Evolutionary conservation across 225 moss, liverwort and hornwort genomes (phyloP).

Genomic region (Takakia lepidozioides): DNA sequence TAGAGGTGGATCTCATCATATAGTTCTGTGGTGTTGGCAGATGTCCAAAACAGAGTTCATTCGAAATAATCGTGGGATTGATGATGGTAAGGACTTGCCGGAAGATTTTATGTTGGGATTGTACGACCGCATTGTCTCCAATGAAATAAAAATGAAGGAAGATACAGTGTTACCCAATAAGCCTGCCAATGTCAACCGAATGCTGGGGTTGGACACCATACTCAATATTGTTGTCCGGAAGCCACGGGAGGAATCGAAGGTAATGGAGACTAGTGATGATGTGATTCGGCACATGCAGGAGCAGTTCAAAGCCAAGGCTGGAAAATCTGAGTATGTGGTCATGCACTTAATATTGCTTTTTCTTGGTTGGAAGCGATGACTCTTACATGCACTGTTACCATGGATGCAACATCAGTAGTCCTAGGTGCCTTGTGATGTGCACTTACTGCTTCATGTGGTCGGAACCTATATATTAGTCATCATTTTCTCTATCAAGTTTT

Average conservation of each 20-base stretch:
- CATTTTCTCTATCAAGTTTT: no score
- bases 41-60: slow-evolving; percentile 99
- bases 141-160: slow-evolving; percentile 99
- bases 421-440: no score
- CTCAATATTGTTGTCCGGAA: slow-evolving; percentile 94
- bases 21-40: slow-evolving; percentile 24
- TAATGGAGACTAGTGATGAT: slow-evolving; percentile 99
- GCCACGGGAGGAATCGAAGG: slow-evolving; percentile 82
- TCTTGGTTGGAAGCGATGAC: no score
- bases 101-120: slow-evolving; percentile 91
- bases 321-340: slow-evolving; percentile 89
- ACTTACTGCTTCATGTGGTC: no score
- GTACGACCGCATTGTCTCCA: slow-evolving; percentile 89
- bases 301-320: slow-evolving; percentile 98
- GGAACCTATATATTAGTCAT: no score
- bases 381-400: no score
- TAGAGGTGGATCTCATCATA: no score
- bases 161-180: slow-evolving; percentile 82
- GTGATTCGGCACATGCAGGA: slow-evolving; percentile 99
- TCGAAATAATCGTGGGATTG: slow-evolving; percentile 97
- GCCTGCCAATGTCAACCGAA: slow-evolving; percentile 75
- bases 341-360: no score
- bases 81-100: slow-evolving; percentile 93
- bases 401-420: no score
- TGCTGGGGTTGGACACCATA: slow-evolving; percentile 88